Evolutionary conservation across 2,329 filamentous ascomycete genomes (phyloP), one percentile per base, ranked within the genome.

Genomic region (Aspergillus piperis): DNA sequence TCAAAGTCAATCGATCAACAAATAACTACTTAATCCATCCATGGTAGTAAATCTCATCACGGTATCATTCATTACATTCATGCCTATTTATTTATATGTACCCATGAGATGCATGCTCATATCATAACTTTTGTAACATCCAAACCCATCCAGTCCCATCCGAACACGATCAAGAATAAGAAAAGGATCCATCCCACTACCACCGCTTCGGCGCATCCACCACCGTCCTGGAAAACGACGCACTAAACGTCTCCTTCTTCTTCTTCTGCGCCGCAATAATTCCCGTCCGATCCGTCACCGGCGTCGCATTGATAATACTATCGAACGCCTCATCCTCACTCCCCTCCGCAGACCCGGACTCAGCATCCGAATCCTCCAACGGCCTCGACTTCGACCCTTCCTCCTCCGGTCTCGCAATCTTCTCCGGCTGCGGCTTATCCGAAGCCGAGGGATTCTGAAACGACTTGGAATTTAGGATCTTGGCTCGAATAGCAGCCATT

Each of bases 401-500:
- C 39, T 55, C 53, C 21, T 85, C 82, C 1, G 86, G 86, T 38
- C 84, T 81, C 8, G 85, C 75, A 62, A 91, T 88, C n/a, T 82
- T 86, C 68, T 88, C 83, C 0, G 84, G 86, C 32, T 73, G 71
- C 59, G 84, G 83, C 66, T 88, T 88, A 63, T 78, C 62, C 8
- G 83, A 78, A 23, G 67, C 63, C 17, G 70, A 66, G 15, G 76
- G 73, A 65, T 90, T 90, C 44, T 89, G 80, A 70, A 99, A 99
- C 0, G 92, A 87, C 72, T 94, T 97, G 6, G 94, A 96, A 6
- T 89, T 90, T 2, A 99, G 84, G n/a, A 98, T 92, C 68, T 91
- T 91, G 57, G 90, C 87, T 52, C 95, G 86, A 55, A 99, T 88
- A 71, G 96, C 93, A 38, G 91, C 93, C 93, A 98, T 98, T 72